Conservation (phyloP, 345 rosid genomes). For the Melaleuca alternifolia region DNA sequence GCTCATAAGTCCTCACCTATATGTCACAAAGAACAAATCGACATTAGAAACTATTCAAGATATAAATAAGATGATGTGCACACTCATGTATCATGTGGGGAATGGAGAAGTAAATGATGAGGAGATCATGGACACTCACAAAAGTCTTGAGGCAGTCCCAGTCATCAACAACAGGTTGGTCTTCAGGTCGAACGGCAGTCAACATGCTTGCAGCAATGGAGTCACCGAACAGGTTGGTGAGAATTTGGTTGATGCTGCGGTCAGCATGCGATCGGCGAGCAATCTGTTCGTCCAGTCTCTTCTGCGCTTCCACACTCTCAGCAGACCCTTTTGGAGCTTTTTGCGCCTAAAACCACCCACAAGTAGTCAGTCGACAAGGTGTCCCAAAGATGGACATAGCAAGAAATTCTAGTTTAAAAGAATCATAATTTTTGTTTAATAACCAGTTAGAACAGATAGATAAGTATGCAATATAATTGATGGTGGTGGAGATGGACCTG, state of each 20-base stretch:
- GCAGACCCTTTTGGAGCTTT: constrained; percentile 23
- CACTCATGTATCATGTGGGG: neutral
- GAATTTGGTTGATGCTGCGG: constrained; percentile 15
- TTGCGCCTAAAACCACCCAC: constrained; percentile 11
- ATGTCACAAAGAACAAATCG: neutral
- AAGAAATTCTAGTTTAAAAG: neutral
- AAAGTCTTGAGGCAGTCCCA: constrained; percentile 38
- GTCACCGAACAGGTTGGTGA: constrained; percentile 15
- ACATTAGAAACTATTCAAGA: neutral
- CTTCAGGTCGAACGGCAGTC: constrained; percentile 3
- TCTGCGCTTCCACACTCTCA: constrained; percentile 28
- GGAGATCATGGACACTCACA: constrained; percentile 1
- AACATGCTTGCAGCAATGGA: neutral
- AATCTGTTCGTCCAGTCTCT: constrained; percentile 10
- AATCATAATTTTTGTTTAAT: neutral
- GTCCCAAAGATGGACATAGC: neutral
- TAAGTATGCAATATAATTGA: neutral
- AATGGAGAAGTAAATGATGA: neutral
- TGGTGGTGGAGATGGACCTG: neutral
- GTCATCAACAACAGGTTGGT: constrained; percentile 29
- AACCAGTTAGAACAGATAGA: neutral
- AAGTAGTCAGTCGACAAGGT: neutral
- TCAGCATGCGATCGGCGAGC: constrained; percentile 27
- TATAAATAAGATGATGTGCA: neutral
- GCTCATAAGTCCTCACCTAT: constrained; percentile 22